These are phyloP conservation scores for Erodium chrysanthum DNA, from an alignment of 441 rosid genomes.

Conservation along the genomic window DNA sequence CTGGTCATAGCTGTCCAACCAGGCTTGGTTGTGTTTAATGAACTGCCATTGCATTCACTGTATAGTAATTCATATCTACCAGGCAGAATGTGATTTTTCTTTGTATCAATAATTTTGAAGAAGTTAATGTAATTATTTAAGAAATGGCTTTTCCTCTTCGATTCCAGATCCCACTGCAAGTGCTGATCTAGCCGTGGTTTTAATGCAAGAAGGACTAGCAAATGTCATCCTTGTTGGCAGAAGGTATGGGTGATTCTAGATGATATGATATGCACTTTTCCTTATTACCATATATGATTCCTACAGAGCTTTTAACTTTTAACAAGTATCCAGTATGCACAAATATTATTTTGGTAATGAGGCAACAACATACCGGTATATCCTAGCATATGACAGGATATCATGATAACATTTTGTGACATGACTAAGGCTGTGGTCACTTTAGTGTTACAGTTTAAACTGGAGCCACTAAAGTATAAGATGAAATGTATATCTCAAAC, in stretches of 20 bases:
- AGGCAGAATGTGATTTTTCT: background rate
- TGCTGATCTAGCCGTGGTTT: conserved; percentile 82
- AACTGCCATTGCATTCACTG: background rate
- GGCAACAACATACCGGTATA: too few relatives aligned
- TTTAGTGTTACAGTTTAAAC: too few relatives aligned
- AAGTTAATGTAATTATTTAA: background rate
- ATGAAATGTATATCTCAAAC: background rate
- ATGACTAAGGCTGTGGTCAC: too few relatives aligned
- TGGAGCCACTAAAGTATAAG: background rate
- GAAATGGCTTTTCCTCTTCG: background rate
- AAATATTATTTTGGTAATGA: too few relatives aligned
- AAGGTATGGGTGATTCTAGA: conserved; percentile 40
- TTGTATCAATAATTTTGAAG: background rate
- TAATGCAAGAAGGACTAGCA: conserved; percentile 97
- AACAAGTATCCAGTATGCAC: too few relatives aligned
- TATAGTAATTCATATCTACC: background rate
- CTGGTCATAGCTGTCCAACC: too few relatives aligned
- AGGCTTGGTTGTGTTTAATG: background rate
- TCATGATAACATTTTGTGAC: too few relatives aligned
- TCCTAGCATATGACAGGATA: too few relatives aligned
- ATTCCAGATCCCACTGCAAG: conserved; percentile 78
- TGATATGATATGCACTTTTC: background rate
- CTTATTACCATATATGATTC: too few relatives aligned
- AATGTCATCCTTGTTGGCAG: conserved; percentile 69
- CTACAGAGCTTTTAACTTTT: too few relatives aligned